Percentiles rank a stretch among this genome's conserved stretches.
phyloP scores from a whole-genome alignment of 164 flowering plant species.

The Liquidambar formosana region DNA sequence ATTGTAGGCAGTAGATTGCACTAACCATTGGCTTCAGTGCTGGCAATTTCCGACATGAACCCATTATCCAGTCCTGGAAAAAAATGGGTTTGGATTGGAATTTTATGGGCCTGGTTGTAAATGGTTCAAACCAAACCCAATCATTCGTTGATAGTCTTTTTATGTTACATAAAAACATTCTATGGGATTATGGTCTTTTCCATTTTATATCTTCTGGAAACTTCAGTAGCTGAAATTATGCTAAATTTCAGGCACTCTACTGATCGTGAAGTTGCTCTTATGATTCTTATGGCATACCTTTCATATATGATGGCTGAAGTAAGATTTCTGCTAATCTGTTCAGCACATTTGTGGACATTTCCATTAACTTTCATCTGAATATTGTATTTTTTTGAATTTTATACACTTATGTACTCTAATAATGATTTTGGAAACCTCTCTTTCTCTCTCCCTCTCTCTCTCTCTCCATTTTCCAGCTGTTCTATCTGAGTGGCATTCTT shows the following conservation, averaged over 20 bases:
- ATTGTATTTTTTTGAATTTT: neutral
- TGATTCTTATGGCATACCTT: slow-evolving; percentile 57
- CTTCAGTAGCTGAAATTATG: neutral
- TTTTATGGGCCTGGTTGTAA: neutral
- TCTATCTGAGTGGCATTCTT: slow-evolving; percentile 51
- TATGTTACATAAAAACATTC: too few relatives aligned
- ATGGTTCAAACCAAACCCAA: neutral
- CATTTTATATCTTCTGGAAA: neutral
- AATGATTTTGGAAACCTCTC: neutral
- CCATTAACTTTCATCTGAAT: neutral
- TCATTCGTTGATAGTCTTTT: too few relatives aligned
- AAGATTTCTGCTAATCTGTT: slow-evolving; percentile 10
- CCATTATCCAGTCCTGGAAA: neutral
- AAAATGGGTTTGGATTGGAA: neutral
- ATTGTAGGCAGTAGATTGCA: neutral
- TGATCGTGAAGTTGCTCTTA: slow-evolving; percentile 55
- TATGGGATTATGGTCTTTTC: neutral
- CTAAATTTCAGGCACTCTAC: slow-evolving; percentile 50
- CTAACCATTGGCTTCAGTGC: neutral
- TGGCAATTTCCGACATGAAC: neutral
- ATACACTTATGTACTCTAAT: neutral
- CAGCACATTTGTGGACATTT: neutral
- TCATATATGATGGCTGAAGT: slow-evolving; percentile 60
- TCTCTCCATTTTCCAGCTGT: slow-evolving; percentile 47
- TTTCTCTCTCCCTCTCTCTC: too few relatives aligned